Conservation (phyloP, 1,284 basidiomycete genomes). For the Exobasidium rhododendri region DNA sequence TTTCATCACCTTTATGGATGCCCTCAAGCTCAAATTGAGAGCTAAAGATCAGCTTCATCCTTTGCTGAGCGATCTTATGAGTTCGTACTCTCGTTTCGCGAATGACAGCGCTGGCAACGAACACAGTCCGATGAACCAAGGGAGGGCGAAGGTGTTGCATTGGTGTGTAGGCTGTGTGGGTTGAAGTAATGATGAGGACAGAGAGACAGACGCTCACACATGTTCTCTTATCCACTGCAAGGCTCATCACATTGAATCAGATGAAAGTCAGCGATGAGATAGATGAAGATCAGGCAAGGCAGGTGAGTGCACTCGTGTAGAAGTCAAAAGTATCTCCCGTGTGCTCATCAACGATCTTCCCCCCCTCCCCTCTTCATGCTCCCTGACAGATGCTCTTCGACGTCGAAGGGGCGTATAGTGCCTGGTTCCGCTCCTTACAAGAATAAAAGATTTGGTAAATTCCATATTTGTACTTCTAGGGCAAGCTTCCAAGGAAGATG, state of each 20-base stretch:
- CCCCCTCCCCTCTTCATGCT: neutral
- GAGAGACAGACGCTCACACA: neutral
- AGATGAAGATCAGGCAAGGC: constrained; percentile 88
- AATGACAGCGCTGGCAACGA: constrained; percentile 68
- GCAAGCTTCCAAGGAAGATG: too few species aligned
- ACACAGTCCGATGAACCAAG: constrained; percentile 71
- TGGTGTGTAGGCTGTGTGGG: constrained; percentile 70
- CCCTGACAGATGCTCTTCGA: constrained; percentile 78
- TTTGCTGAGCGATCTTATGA: constrained; percentile 87
- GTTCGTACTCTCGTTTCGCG: constrained; percentile 59
- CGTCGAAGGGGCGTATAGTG: constrained; percentile 91
- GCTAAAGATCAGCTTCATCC: constrained; percentile 97
- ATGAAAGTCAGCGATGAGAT: constrained; percentile 98
- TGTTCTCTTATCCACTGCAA: constrained; percentile 48
- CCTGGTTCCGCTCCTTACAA: constrained; percentile 81
- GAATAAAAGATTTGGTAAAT: neutral
- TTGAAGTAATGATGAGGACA: neutral
- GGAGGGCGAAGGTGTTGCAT: constrained; percentile 82
- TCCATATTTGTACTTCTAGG: too few species aligned
- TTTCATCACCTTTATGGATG: constrained; percentile 99
- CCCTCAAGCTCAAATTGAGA: constrained; percentile 81
- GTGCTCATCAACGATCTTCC: neutral
- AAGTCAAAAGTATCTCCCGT: neutral
- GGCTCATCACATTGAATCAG: constrained; percentile 91
- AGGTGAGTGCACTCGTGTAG: constrained; percentile 65